Conservation (phyloP, 371 early-diverging fungal species). For the Blakeslea trispora region DNA sequence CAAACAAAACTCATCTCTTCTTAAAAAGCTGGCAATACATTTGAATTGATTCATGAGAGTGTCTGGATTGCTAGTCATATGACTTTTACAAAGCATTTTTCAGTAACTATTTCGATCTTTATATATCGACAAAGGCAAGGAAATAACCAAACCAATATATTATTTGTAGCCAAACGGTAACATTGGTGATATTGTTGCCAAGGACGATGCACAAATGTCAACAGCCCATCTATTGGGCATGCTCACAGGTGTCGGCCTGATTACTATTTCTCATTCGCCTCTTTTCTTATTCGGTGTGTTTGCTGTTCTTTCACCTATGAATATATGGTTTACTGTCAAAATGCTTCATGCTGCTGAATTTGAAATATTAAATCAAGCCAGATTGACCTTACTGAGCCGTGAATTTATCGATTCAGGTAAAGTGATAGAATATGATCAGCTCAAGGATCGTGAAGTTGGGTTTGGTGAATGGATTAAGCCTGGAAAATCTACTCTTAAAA, state of each 20-base stretch:
- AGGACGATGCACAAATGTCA: constrained; percentile 75
- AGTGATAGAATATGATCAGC: constrained; percentile 42
- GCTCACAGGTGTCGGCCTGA: constrained; percentile 64
- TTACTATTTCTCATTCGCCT: constrained; percentile 60
- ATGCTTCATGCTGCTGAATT: constrained; percentile 65
- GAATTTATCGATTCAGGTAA: constrained; percentile 48
- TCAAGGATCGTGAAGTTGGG: constrained; percentile 48
- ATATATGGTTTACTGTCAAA: constrained; percentile 56
- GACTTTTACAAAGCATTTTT: constrained; percentile 73
- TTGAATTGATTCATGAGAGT: constrained; percentile 64
- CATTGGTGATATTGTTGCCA: constrained; percentile 73
- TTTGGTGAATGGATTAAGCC: constrained; percentile 71
- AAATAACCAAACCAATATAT: no score
- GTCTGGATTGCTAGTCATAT: constrained; percentile 75
- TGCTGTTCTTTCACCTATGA: constrained; percentile 57
- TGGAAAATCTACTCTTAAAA: constrained; percentile 31
- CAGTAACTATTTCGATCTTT: no score
- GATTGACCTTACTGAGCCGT: constrained; percentile 51
- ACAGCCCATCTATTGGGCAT: constrained; percentile 70
- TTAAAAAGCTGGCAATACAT: constrained; percentile 53
- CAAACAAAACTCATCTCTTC: not conserved
- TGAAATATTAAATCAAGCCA: constrained; percentile 68
- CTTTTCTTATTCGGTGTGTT: constrained; percentile 60
- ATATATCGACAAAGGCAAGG: no score
- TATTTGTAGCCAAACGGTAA: constrained; percentile 52